Percentiles rank a stretch among this genome's conserved stretches.
Evolutionary conservation across 2,329 filamentous ascomycete species (phyloP).

Genomic region (Stylonectria norvegica): DNA sequence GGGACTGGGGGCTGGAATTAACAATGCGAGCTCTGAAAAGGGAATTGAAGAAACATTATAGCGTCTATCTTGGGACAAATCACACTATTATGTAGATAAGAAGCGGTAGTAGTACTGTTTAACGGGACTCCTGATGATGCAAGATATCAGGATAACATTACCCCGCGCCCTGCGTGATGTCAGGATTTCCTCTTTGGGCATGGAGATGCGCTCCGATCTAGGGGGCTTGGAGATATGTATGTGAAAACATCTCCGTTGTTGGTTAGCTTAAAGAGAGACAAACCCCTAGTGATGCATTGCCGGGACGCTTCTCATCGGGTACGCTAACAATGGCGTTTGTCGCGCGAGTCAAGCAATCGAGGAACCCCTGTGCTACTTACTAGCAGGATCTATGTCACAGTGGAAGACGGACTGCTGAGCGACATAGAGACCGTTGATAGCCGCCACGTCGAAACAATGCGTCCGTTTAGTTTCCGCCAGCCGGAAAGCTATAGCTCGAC

Average conservation of each 20-base stretch:
- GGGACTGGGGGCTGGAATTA: neutral
- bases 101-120: too few species aligned
- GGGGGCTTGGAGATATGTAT: too few species aligned
- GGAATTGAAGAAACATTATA: neutral
- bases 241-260: too few species aligned
- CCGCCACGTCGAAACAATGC: slow-evolving; percentile 28
- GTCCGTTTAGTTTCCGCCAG: slow-evolving; percentile 29
- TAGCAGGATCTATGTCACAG: slow-evolving; percentile 28
- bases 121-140: too few species aligned
- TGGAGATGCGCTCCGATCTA: too few species aligned
- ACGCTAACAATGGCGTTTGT: too few species aligned
- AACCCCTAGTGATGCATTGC: too few species aligned
- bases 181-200: too few species aligned
- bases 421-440: slow-evolving; percentile 21
- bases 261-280: too few species aligned
- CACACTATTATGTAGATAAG: neutral
- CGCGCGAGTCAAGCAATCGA: too few species aligned
- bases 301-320: too few species aligned
- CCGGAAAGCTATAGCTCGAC: slow-evolving; percentile 14
- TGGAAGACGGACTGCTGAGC: slow-evolving; percentile 29
- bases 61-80: neutral
- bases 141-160: neutral
- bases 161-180: neutral
- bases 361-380: too few species aligned
- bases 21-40: neutral